Percentiles rank a stretch among this genome's conserved stretches.
Evolutionary conservation across 2,329 filamentous ascomycete species (phyloP).

Genomic region (Nemania abortiva): DNA sequence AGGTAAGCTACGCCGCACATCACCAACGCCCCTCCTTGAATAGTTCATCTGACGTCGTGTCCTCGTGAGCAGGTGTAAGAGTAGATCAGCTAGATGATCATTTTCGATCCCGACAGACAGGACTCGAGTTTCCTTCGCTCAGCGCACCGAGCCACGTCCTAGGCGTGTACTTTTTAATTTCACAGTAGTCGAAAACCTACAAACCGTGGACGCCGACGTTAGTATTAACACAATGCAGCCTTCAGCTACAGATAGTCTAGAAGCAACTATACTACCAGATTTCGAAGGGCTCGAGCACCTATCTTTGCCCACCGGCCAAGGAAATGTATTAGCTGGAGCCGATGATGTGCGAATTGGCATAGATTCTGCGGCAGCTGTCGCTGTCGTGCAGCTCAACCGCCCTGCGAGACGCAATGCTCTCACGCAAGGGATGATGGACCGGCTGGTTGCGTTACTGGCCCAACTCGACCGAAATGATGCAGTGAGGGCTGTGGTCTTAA

Average conservation of each 20-base stretch:
- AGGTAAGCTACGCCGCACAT: conserved; percentile 14
- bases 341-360: conserved; percentile 46
- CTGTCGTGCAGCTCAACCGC: conserved; percentile 61
- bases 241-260: conserved; percentile 3
- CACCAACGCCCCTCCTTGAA: conserved; percentile 5
- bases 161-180: neutral
- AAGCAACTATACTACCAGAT: conserved; percentile 25
- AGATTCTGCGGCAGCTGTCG: conserved; percentile 55
- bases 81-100: neutral
- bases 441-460: conserved; percentile 52
- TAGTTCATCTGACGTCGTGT: conserved; percentile 2
- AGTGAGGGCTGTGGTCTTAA: conserved; percentile 55
- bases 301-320: conserved; percentile 9
- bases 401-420: conserved; percentile 71
- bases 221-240: conserved; percentile 19
- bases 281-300: conserved; percentile 34
- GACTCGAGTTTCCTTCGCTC: neutral
- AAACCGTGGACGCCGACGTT: neutral
- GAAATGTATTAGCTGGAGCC: conserved; percentile 21
- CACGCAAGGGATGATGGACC: conserved; percentile 62
- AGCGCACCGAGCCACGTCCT: neutral
- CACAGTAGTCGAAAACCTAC: neutral
- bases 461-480: conserved; percentile 45
- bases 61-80: neutral
- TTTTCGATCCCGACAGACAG: neutral